Evolutionary conservation across 768 basidiomycete genomes (phyloP), one percentile per base, ranked within the genome.

Genomic region (Amanita fuliginea): DNA sequence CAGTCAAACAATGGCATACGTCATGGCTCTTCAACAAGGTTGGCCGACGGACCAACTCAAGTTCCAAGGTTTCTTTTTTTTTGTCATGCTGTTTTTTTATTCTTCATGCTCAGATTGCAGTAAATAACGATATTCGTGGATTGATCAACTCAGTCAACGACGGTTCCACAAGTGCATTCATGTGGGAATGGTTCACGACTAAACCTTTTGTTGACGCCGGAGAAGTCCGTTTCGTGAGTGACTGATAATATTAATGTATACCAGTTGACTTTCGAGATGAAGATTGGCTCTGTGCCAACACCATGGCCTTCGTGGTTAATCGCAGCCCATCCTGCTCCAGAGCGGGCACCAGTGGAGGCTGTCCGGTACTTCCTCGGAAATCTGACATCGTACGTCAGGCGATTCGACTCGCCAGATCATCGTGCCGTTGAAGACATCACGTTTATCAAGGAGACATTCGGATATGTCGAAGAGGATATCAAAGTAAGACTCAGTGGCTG

Each of bases 251-350:
- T 35, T 32, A 14, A 42, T 24, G 42, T 26, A 37, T 22, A 42
- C n/a, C 54, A 22, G 32, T 30, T 47, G 3, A 44, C 24, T 18
- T 1, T 6, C 33, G 6, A 34, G 42, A 21, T 19, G 34, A 49
- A 90, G 86, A 89, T 91, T 54, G 85, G 86, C 11, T 81, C 84
- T 7, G 82, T 90, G 4, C 82, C 83, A 33, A 97, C 94, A 0
- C 95, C 95, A 0, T 99, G 95, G 95, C 89, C 93, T 11, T 94
- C 91, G 0, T 99, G 95, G 95, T 68, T 89, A 51, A 88, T 98
- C 59, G 94, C 89, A 21, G 90, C 90, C 6, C 85, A 90, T 55
- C 83, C 84, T 0, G 71, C 72, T 10, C 57, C 72, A 14, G 63
- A 71, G n/a, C 76, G 84, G 13, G 78, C 83, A 24, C 63, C 77